phyloP scores from a whole-genome alignment of 179 eudicot genomes.

The Monotropa hypopitys region DNA sequence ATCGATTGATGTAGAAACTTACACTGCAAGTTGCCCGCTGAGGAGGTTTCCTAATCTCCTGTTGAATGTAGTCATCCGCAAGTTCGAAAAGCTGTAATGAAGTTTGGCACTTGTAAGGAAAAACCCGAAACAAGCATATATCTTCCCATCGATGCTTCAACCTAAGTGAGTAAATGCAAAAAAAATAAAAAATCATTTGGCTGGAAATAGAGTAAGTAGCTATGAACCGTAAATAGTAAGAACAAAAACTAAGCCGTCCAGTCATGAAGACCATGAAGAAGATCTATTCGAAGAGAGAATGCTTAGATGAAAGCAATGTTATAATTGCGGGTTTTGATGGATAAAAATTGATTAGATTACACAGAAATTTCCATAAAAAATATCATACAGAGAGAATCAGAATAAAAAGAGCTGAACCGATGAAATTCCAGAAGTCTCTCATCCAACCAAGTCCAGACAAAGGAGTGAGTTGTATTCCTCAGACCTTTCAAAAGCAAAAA shows the following conservation, averaged over 20 bases:
- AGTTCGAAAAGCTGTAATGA: slow-evolving; percentile 74
- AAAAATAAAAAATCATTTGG: slow-evolving; percentile 4
- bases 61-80: slow-evolving; percentile 66
- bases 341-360: neutral
- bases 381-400: neutral
- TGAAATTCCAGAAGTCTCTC: neutral
- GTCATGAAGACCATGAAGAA: neutral
- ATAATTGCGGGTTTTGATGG: neutral
- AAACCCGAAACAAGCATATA: slow-evolving; percentile 63
- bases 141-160: slow-evolving; percentile 66
- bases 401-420: slow-evolving; percentile 3
- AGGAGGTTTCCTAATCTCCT: slow-evolving; percentile 59
- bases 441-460: neutral
- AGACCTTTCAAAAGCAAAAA: neutral
- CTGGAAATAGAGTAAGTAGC: neutral
- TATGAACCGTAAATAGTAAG: neutral
- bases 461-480: neutral
- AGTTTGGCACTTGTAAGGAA: slow-evolving; percentile 62
- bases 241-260: neutral
- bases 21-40: slow-evolving; percentile 47
- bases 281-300: neutral
- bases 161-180: slow-evolving; percentile 34
- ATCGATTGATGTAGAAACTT: slow-evolving; percentile 13
- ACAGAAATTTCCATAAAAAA: neutral
- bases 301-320: neutral